Percentiles rank a stretch among this genome's conserved stretches.
phyloP scores from a whole-genome alignment of 768 basidiomycete genomes.

The Pleurotus tuber-regium region DNA sequence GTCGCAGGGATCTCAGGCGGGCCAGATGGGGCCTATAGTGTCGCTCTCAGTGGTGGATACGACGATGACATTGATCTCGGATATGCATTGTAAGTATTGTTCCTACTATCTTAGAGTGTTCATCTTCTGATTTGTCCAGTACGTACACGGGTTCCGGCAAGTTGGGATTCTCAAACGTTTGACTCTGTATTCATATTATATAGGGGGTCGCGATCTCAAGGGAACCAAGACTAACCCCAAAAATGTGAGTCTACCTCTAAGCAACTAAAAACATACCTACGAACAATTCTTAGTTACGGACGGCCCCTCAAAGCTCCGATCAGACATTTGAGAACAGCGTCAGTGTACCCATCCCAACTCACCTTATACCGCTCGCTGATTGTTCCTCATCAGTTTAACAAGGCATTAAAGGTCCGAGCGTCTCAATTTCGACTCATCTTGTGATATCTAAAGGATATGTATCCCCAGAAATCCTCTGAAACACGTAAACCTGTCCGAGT shows the following conservation, averaged over 20 bases:
- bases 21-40: conserved; percentile 71
- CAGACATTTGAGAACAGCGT: conserved; percentile 74
- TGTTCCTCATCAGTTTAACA: conserved; percentile 49
- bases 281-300: conserved; percentile 62
- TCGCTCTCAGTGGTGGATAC: conserved; percentile 88
- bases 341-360: conserved; percentile 13
- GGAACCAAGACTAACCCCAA: conserved; percentile 82
- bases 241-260: conserved; percentile 52
- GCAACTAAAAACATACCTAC: background rate
- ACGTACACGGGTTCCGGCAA: conserved; percentile 79
- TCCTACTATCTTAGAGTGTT: too few relatives aligned
- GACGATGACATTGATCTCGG: conserved; percentile 83
- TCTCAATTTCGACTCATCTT: too few relatives aligned
- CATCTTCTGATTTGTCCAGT: conserved; percentile 35
- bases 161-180: conserved; percentile 8
- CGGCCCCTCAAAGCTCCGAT: conserved; percentile 82
- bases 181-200: conserved; percentile 4
- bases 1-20: conserved; percentile 79
- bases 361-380: background rate
- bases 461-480: conserved; percentile 68
- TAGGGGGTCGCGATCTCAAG: conserved; percentile 82
- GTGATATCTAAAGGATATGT: too few relatives aligned
- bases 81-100: conserved; percentile 68
- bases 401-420: conserved; percentile 58
- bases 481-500: conserved; percentile 84